These are phyloP conservation scores for Astrothelium macrocarpum DNA, from an alignment of 495 filamentous ascomycete species.

Conservation along the genomic window DNA sequence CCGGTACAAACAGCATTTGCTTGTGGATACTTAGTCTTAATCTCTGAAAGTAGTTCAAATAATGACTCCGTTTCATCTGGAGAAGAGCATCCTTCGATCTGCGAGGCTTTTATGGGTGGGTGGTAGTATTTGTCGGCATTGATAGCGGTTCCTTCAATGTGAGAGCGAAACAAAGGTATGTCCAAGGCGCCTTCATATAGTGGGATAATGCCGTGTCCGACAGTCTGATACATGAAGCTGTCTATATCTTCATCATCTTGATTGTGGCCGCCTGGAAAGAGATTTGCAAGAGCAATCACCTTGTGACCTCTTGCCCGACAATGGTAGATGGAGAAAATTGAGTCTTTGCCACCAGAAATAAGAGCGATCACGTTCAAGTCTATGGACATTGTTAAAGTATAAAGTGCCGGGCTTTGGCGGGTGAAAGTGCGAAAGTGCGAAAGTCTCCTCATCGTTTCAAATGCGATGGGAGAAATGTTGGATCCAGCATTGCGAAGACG, in stretches of 20 bases:
- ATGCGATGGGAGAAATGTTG: background rate
- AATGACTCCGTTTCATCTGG: slow-evolving; percentile 84
- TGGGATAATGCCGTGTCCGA: slow-evolving; percentile 79
- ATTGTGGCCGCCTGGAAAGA: slow-evolving; percentile 47
- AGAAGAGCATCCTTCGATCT: background rate
- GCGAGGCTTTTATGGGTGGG: background rate
- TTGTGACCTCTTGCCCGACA: slow-evolving; percentile 76
- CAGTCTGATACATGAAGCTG: slow-evolving; percentile 99
- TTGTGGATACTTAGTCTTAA: slow-evolving; percentile 57
- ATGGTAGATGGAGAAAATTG: slow-evolving; percentile 86
- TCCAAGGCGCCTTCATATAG: slow-evolving; percentile 68
- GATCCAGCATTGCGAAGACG: too few species aligned
- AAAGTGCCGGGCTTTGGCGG: background rate
- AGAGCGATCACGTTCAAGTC: slow-evolving; percentile 78
- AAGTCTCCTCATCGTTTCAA: background rate
- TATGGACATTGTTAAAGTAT: background rate
- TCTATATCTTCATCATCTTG: slow-evolving; percentile 62
- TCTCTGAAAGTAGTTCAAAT: slow-evolving; percentile 54
- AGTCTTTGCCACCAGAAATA: slow-evolving; percentile 95
- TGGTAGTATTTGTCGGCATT: slow-evolving; percentile 55
- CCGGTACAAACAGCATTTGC: slow-evolving; percentile 81
- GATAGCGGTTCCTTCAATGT: slow-evolving; percentile 59
- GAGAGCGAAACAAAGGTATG: slow-evolving; percentile 67
- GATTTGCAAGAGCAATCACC: slow-evolving; percentile 80
- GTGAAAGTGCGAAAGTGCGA: background rate